phyloP scores from a whole-genome alignment of 2,329 filamentous ascomycete species.

The Pleurostoma richardsiae region DNA sequence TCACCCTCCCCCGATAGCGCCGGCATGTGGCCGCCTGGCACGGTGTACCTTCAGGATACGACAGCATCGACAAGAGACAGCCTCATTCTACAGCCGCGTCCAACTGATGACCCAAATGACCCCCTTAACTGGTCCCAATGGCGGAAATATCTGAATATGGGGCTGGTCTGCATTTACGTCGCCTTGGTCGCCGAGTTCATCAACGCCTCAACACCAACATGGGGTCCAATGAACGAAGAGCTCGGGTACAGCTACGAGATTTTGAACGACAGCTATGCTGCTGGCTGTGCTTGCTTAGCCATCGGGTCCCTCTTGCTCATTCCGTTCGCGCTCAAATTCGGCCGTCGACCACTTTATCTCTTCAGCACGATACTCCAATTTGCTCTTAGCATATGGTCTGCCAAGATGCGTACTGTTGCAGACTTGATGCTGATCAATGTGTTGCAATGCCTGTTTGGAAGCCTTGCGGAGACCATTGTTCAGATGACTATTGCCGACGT shows the following conservation, averaged over 20 bases:
- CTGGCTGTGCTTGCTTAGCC: conserved; percentile 16
- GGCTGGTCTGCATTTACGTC: neutral
- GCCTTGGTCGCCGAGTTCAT: conserved; percentile 1
- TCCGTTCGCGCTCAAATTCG: neutral
- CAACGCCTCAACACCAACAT: conserved; percentile 1
- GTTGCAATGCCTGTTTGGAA: conserved; percentile 33
- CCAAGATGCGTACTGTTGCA: conserved; percentile 28
- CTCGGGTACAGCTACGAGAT: conserved; percentile 11
- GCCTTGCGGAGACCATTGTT: conserved; percentile 33
- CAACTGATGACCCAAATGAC: conserved; percentile 6
- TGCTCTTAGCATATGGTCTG: conserved; percentile 29
- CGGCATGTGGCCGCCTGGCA: neutral
- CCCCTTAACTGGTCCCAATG: conserved; percentile 6
- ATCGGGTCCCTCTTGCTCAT: conserved; percentile 4
- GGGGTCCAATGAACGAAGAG: conserved; percentile 12
- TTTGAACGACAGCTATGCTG: conserved; percentile 16
- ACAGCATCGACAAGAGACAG: neutral
- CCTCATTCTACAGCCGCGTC: conserved; percentile 3
- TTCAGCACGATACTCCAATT: conserved; percentile 29
- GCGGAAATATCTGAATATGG: conserved; percentile 3
- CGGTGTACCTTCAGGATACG: neutral
- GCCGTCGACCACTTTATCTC: conserved; percentile 12
- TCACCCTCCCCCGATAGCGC: neutral
- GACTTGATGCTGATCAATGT: conserved; percentile 37
- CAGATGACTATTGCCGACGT: conserved; percentile 40